Evolutionary conservation across 2,329 filamentous ascomycete genomes (phyloP).

Genomic region (Acephala macrosclerotiorum): DNA sequence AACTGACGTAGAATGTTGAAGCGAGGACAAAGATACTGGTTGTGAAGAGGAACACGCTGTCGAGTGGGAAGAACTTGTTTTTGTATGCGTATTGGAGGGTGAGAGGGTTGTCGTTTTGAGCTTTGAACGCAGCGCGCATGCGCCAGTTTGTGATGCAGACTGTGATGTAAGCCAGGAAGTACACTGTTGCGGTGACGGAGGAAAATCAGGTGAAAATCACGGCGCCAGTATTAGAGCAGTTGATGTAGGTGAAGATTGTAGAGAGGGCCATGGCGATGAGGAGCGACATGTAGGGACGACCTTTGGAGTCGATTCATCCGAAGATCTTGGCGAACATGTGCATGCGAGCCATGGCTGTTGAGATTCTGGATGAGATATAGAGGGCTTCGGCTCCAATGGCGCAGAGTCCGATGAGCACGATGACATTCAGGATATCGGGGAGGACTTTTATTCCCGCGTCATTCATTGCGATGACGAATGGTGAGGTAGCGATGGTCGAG

Average conservation of each 20-base stretch:
- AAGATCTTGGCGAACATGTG: conserved; percentile 9
- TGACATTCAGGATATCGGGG: conserved; percentile 10
- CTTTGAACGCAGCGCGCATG: conserved; percentile 12
- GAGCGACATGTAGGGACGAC: conserved; percentile 6
- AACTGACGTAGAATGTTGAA: background rate
- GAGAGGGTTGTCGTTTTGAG: conserved; percentile 10
- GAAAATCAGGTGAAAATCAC: conserved; percentile 11
- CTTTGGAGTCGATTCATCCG: conserved; percentile 7
- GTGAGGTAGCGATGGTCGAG: background rate
- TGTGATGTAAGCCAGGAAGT: conserved; percentile 8
- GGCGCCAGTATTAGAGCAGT: conserved; percentile 7
- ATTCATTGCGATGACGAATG: conserved; percentile 12
- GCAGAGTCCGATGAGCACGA: conserved; percentile 8
- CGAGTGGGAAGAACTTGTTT: conserved; percentile 10
- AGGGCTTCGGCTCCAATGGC: conserved; percentile 13
- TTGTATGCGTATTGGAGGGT: conserved; percentile 13
- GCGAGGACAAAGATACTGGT: conserved; percentile 6
- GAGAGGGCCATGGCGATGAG: conserved; percentile 9
- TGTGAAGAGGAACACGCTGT: background rate
- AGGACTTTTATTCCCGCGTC: conserved; percentile 15
- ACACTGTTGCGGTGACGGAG: conserved; percentile 5
- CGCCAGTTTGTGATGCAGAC: conserved; percentile 12
- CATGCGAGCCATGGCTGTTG: conserved; percentile 10
- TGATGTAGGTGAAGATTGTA: conserved; percentile 5
- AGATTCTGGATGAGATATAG: conserved; percentile 9